Conservation (phyloP, 768 basidiomycete species). For the Coprinellus micaceus region DNA sequence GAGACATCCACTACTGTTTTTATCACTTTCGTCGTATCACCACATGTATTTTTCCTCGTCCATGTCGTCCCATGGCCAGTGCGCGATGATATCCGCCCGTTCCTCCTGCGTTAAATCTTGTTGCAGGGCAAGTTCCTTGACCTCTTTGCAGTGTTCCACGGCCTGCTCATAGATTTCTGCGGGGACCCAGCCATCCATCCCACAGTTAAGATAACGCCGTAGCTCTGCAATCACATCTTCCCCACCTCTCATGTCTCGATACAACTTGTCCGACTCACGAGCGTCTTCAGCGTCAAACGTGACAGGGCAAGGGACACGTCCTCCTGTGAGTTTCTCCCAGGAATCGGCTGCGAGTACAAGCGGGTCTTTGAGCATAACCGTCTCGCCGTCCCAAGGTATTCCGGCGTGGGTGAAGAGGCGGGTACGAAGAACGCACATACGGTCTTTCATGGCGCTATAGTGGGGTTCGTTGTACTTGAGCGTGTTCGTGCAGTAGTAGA, state of each 20-base stretch:
- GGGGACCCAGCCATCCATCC: conserved; percentile 42
- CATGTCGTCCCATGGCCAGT: conserved; percentile 50
- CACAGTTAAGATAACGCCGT: conserved; percentile 28
- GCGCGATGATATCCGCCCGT: conserved; percentile 26
- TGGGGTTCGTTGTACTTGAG: conserved; percentile 43
- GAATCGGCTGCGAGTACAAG: conserved; percentile 42
- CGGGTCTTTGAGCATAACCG: conserved; percentile 40
- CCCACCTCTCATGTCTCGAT: conserved; percentile 24
- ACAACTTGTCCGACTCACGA: conserved; percentile 36
- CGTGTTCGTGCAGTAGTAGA: conserved; percentile 45
- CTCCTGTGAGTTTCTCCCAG: conserved; percentile 40
- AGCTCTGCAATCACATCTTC: conserved; percentile 28
- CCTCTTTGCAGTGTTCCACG: conserved; percentile 27
- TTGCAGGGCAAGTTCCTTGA: conserved; percentile 33
- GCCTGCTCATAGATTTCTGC: conserved; percentile 38
- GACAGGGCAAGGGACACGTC: conserved; percentile 40
- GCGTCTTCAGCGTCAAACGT: conserved; percentile 44
- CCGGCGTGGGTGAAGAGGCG: conserved; percentile 44
- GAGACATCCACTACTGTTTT: too few relatives aligned
- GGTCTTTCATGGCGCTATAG: conserved; percentile 36
- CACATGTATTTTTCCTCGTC: conserved; percentile 46
- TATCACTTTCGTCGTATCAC: too few relatives aligned
- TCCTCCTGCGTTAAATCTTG: conserved; percentile 28
- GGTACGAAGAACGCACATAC: conserved; percentile 28
- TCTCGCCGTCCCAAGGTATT: conserved; percentile 50